These are phyloP conservation scores for Acidiella bohemica DNA, from an alignment of 495 filamentous ascomycete genomes.

Conservation along the genomic window DNA sequence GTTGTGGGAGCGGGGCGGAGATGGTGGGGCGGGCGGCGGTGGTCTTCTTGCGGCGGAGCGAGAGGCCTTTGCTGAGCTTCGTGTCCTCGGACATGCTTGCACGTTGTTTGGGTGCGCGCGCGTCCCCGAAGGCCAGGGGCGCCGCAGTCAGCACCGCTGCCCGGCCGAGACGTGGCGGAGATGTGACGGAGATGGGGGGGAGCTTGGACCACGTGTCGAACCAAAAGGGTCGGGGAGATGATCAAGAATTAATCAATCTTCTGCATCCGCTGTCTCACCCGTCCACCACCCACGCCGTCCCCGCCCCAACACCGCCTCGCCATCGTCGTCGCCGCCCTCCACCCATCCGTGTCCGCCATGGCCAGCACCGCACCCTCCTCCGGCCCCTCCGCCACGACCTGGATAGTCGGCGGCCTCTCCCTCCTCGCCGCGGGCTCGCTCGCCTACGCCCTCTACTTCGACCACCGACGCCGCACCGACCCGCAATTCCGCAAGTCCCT, in stretches of 20 bases:
- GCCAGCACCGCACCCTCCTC: constrained; percentile 26
- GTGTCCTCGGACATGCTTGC: too few species aligned
- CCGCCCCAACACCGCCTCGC: too few species aligned
- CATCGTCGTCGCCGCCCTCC: too few species aligned
- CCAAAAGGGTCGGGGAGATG: too few species aligned
- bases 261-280: too few species aligned
- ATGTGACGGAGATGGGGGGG: constrained; percentile 2
- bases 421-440: constrained; percentile 61
- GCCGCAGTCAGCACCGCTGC: too few species aligned
- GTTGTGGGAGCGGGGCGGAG: constrained; percentile 51
- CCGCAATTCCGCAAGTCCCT: constrained; percentile 74
- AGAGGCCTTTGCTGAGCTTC: constrained; percentile 54
- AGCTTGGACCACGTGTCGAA: constrained; percentile 4
- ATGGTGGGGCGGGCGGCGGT: constrained; percentile 61
- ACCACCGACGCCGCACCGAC: constrained; percentile 78
- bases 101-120: too few species aligned
- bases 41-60: constrained; percentile 78
- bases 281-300: too few species aligned
- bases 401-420: constrained; percentile 60
- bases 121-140: too few species aligned
- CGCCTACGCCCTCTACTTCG: constrained; percentile 83
- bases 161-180: background rate
- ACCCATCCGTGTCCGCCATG: constrained; percentile 10
- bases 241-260: too few species aligned
- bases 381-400: constrained; percentile 54